Evolutionary conservation across 768 basidiomycete genomes (phyloP), one percentile per base, ranked within the genome.

Genomic region (Podaxis pistillaris): DNA sequence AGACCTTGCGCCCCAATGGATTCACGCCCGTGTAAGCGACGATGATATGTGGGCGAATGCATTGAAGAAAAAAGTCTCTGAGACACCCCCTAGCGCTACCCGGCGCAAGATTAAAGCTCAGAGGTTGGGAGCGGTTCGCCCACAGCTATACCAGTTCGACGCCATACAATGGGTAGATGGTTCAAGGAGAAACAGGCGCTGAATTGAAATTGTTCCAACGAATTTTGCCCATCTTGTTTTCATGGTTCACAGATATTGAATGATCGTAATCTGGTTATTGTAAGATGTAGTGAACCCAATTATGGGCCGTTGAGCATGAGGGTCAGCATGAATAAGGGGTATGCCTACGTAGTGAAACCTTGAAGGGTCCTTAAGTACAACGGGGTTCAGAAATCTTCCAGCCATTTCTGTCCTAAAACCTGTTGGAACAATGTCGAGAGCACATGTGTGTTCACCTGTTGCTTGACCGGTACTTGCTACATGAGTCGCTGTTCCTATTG

Each of bases 1-100:
- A 44, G 67, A 68, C 50, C 56, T 65, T 9, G 63, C 67, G 26
- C 66, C 68, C 3, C 40, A 55, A 2, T 69, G 69, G 67, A 65
- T 68, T 12, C 63, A 68, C 38, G 54, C 22, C 12, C 61, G 46
- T 30, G 17, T 33, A 7, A 17, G 24, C 38, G 36, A 22, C 17
- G 28, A 38, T 9, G 63, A 63, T 30, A 58, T 58, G 5, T 63
- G 63, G 63, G 49, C 33, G 33, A 56, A 56, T 44, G 56, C 56
- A 19, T 26, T 49, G 41, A n/a, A 30, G 40, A 58, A 47, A 13
- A 58, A 55, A 36, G 26, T 28, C 6, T 58, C 38, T 26, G n/a
- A 13, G 4, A 17, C 15, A 13, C 40, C 56, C n/a, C 50, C 56
- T 4, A 41, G 37, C 3, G 19, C 47, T 41, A n/a, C 47, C 15